Evolutionary conservation across 176 grass and related monocot genomes (phyloP), one percentile per base, ranked within the genome.

Genomic region (Typha latifolia): DNA sequence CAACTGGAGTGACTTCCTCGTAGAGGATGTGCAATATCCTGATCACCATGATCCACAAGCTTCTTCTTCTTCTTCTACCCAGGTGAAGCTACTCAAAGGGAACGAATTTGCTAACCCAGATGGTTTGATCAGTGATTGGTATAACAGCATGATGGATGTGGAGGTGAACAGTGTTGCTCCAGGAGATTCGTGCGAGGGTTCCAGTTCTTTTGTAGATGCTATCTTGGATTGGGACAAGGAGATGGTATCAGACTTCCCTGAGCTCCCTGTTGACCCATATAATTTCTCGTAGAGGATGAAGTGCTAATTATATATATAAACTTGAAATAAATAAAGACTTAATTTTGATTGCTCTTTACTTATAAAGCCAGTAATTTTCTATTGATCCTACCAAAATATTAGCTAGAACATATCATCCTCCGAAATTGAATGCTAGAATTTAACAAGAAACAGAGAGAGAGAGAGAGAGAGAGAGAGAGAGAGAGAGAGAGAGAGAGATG

Each of bases 161-260:
- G n/a, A 57, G 3, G 51, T 3, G 4, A 5, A 14, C 10, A 43
- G 0, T 18, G 69, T 7, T n/a, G 49, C 13, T 5, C 63, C 10
- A 1, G 62, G 53, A 12, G 77, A 71, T 32, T 77, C 84, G 31
- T 71, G 78, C 14, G 75, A 88, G 47, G 82, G 49, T 15, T 76
- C 81, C 12, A 75, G 82, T 31, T 84, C 94, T 6, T 97, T 97
- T 72, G 82, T 97, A 21, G 85, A 97, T 70, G 78, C 83, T 12
- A 93, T 97, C 63, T 81, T 97, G 76, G 89, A 92, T 64, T 82
- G 83, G 26, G 89, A 92, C 62, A 86, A 79, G 78, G 80, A 97
- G 81, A 85, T 84, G 61, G 78, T 62, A 22, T 73, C 82, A 51
- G 81, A 87, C 66, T 79, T 76, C 64, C 65, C 81, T 57, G 78